phyloP scores from a whole-genome alignment of 2,329 filamentous ascomycete species.

The Paecilomyces variotii region DNA sequence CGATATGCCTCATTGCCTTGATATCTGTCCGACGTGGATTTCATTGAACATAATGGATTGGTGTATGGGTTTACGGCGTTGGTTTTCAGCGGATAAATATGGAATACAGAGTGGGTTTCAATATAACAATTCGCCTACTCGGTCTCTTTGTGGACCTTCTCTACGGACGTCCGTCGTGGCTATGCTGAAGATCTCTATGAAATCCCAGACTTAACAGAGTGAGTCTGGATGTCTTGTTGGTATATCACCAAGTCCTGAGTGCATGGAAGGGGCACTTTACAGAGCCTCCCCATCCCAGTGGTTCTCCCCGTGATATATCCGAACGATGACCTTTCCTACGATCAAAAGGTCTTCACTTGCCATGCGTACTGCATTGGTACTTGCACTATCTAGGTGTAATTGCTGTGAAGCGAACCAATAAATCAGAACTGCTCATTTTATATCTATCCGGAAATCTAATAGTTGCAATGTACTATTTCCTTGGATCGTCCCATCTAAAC shows the following conservation, averaged over 20 bases:
- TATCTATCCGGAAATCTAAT: no score
- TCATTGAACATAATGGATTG: background rate
- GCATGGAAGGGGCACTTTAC: background rate
- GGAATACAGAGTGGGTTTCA: background rate
- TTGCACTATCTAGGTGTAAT: no score
- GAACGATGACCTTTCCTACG: background rate
- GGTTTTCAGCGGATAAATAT: background rate
- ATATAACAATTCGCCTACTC: background rate
- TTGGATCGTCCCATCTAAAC: no score
- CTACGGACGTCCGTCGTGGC: no score
- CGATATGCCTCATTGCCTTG: background rate
- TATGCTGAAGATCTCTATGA: background rate
- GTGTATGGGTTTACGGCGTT: background rate
- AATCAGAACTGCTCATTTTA: no score
- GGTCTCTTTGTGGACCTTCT: no score
- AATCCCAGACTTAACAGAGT: background rate
- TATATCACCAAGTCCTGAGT: background rate
- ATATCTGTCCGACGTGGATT: background rate
- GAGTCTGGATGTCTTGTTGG: background rate
- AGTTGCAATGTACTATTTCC: no score
- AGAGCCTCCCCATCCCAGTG: background rate
- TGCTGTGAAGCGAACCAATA: no score
- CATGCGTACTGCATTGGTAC: background rate
- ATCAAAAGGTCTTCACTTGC: background rate
- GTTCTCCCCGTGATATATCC: background rate